Conservation (phyloP, 2,329 filamentous ascomycete genomes). For the Colletotrichum sp. region DNA sequence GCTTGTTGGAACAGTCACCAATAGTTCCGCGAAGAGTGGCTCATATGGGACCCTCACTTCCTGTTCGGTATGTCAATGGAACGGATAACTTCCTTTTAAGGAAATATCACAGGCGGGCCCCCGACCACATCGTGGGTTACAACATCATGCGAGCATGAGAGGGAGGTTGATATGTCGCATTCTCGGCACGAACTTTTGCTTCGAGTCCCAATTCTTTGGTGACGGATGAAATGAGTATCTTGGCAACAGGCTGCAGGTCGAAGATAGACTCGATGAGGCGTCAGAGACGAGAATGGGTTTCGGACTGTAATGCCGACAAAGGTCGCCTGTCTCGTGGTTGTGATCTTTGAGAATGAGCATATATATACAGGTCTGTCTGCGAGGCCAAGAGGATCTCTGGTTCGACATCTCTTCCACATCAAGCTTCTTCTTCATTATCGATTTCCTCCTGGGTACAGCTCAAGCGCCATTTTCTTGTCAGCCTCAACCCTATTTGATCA, state of each 20-base stretch:
- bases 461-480: neutral
- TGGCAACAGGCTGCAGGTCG: neutral
- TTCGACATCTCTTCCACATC: neutral
- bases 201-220: neutral
- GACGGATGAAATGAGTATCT: neutral
- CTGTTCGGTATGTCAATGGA: neutral
- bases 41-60: neutral
- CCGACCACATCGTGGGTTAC: neutral
- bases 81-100: neutral
- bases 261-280: neutral
- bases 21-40: neutral
- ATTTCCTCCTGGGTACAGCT: neutral
- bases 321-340: neutral
- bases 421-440: neutral
- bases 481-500: neutral
- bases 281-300: accelerated
- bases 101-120: neutral
- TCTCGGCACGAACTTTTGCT: neutral
- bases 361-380: neutral
- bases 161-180: neutral
- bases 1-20: neutral
- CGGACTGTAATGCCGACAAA: neutral
- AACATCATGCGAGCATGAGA: neutral
- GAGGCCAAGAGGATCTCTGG: neutral
- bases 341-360: neutral